These are phyloP conservation scores for Apiospora sp. DNA, from an alignment of 2,329 filamentous ascomycete species.

Conservation along the genomic window DNA sequence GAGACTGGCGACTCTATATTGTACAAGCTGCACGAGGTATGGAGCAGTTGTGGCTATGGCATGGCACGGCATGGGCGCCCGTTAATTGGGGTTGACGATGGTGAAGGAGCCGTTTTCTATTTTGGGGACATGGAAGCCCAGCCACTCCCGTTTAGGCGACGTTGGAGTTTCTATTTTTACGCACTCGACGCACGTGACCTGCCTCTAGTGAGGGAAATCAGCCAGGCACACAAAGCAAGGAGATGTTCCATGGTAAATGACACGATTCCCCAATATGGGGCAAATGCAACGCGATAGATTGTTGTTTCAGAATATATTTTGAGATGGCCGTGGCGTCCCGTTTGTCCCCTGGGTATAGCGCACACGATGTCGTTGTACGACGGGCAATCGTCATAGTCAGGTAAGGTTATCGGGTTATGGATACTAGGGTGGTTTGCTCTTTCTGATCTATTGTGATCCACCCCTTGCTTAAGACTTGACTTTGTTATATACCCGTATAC, in stretches of 20 bases:
- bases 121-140: constrained; percentile 14
- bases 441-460: not conserved
- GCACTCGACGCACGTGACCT: not conserved
- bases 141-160: constrained; percentile 21
- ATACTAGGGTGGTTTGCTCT: not conserved
- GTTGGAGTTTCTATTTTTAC: constrained; percentile 22
- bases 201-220: constrained; percentile 10
- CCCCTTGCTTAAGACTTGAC: not conserved
- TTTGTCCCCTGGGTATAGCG: not conserved
- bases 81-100: constrained; percentile 16
- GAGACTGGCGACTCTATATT: constrained; percentile 7
- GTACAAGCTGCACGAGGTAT: constrained; percentile 4
- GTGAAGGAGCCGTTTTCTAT: constrained; percentile 22
- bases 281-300: constrained; percentile 6
- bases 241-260: constrained; percentile 13
- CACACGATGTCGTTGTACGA: not conserved
- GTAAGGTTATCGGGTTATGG: not conserved
- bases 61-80: constrained; percentile 9
- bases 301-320: constrained; percentile 7
- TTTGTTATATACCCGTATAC: constrained; percentile 3
- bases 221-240: constrained; percentile 4
- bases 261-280: not conserved
- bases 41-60: constrained; percentile 20
- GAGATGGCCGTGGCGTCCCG: constrained; percentile 1
- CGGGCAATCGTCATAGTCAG: not conserved